Conservation (phyloP, 1,284 basidiomycete species). For the Apiotrichum mycotoxinovorans region DNA sequence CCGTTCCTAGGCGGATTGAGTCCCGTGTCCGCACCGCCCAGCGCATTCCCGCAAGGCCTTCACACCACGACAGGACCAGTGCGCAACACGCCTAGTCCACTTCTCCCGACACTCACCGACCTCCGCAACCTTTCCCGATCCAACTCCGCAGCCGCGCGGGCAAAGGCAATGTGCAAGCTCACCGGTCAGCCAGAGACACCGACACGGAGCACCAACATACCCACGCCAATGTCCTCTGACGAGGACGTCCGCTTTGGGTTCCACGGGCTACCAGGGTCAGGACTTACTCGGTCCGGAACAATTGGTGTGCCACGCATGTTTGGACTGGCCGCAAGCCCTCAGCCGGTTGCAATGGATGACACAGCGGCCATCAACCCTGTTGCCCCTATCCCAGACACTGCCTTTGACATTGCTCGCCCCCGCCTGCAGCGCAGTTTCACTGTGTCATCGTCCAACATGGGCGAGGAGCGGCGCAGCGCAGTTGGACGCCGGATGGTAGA, state of each 20-base stretch:
- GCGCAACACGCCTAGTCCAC: constrained; percentile 42
- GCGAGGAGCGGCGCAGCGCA: constrained; percentile 48
- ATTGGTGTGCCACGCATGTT: constrained; percentile 34
- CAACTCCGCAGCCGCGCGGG: constrained; percentile 47
- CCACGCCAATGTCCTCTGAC: constrained; percentile 15
- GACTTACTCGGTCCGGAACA: constrained; percentile 32
- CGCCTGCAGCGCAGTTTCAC: constrained; percentile 47
- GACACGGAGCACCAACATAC: constrained; percentile 7
- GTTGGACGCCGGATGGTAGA: constrained; percentile 50
- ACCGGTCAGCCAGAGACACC: constrained; percentile 33
- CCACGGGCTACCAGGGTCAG: constrained; percentile 9
- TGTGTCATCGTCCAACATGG: constrained; percentile 46
- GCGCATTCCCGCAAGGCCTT: constrained; percentile 15
- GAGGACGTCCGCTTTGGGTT: constrained; percentile 22
- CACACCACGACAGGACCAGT: constrained; percentile 14
- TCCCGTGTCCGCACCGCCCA: constrained; percentile 22
- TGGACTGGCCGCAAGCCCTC: constrained; percentile 6
- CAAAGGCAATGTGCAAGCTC: constrained; percentile 47
- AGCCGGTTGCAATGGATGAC: constrained; percentile 1
- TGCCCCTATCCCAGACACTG: constrained; percentile 15
- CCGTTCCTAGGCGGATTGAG: constrained; percentile 18
- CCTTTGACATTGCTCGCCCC: constrained; percentile 31
- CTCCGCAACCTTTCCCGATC: constrained; percentile 45
- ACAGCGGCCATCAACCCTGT: not conserved
- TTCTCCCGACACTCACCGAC: constrained; percentile 42